Conservation (phyloP, 768 basidiomycete genomes). For the Terana coerulea region DNA sequence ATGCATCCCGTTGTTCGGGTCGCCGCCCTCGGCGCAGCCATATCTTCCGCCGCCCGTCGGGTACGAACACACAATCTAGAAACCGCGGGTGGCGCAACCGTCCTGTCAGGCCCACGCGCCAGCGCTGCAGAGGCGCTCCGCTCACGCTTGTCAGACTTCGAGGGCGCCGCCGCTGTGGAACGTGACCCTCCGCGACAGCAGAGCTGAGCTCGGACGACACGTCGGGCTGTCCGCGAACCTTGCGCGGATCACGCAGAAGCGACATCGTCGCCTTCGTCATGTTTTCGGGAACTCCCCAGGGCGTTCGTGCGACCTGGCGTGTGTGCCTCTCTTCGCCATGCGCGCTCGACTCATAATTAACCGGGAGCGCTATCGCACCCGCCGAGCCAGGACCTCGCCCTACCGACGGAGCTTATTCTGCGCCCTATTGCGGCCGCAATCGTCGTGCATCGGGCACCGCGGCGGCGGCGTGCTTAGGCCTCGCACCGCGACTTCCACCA, state of each 20-base stretch:
- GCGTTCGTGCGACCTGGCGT: no score
- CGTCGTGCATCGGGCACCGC: not conserved
- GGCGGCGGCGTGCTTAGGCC: not conserved
- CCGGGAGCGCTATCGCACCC: not conserved
- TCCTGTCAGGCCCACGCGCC: not conserved
- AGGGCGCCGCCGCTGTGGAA: not conserved
- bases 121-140: not conserved
- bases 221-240: not conserved
- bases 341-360: not conserved
- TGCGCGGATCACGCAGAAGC: not conserved
- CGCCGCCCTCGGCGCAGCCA: not conserved
- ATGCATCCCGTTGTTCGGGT: no score
- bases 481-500: not conserved
- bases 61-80: not conserved
- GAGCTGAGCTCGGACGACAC: not conserved
- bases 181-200: not conserved
- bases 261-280: not conserved
- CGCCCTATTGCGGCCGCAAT: not conserved
- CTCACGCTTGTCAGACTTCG: not conserved
- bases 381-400: not conserved
- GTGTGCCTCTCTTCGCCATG: not conserved
- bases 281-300: not conserved
- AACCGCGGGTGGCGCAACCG: not conserved
- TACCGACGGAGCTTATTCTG: constrained; percentile 5
- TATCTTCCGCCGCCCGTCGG: not conserved